Base-by-base conservation (phyloP, 139 green algal species). In the Chlorella ohadii region DNA sequence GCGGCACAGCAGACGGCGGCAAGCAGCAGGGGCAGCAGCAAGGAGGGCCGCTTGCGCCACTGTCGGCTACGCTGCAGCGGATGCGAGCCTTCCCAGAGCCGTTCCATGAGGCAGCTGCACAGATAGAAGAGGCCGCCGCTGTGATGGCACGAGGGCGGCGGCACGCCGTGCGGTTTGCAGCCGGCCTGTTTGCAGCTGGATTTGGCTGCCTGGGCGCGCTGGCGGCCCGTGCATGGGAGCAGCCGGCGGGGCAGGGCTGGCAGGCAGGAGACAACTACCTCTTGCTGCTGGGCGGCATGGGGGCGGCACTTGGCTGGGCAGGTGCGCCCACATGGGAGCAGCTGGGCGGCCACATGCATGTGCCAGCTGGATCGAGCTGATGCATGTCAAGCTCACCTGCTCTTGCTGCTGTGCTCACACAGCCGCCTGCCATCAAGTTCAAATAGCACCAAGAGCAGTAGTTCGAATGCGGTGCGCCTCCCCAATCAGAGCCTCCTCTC, bases 151-250 rank as follows among this genome's bases (percentile, higher is more conserved):
- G 23, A 0, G 77, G 77, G 28, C 59, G 77, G 38, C 59, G 61
- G 38, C 77, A n/a, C 23, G 72, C 57, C n/a, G 38, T 82, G 36
- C 27, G 28, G 7, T n/a, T 73, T 16, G 77, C 77, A 19, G 36
- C 27, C 2, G 59, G 25, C 13, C 61, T 82, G 38, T 72, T 39
- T n/a, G 61, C 77, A 23, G 28, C 61, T 1, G 77, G 77, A 3
- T 82, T 68, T 51, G 77, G 38, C 38, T 82, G 59, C 77, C 22
- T 73, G 27, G 77, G 27, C 1, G 77, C 56, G 15, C 36, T 82
- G 59, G 34, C 47, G 27, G 59, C 59, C 23, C 16, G 28, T 28
- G 34, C 38, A 0, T 82, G 77, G 59, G 31, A 63, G 59, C 36
- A 33, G 22, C 33, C 41, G 23, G 33, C 3, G 34, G 31, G 17